These are phyloP conservation scores for Hibiscus tridactylites DNA, from an alignment of 345 rosid genomes.

Conservation along the genomic window DNA sequence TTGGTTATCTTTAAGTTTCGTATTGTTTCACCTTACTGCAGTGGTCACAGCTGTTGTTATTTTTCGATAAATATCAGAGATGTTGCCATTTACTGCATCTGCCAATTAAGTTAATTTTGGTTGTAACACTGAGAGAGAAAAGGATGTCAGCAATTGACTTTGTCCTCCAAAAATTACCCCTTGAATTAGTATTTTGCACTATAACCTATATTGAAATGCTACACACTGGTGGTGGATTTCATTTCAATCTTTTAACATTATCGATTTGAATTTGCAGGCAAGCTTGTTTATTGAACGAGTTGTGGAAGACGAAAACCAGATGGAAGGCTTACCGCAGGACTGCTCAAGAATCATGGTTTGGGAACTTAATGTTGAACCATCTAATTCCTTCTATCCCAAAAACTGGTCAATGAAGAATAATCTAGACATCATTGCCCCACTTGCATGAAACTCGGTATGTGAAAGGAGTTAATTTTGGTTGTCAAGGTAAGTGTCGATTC, in stretches of 20 bases:
- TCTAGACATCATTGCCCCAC: slow-evolving; percentile 27
- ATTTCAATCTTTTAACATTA: not conserved
- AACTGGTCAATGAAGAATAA: slow-evolving; percentile 36
- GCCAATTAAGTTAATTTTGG: too few species aligned
- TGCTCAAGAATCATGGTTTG: slow-evolving; percentile 55
- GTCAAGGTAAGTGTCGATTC: slow-evolving; percentile 8
- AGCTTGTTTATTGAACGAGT: slow-evolving; percentile 45
- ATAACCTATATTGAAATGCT: not conserved
- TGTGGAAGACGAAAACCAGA: slow-evolving; percentile 67
- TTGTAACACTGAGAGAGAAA: too few species aligned
- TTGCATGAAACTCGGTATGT: slow-evolving; percentile 19
- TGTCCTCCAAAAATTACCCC: not conserved
- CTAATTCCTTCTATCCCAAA: slow-evolving; percentile 27
- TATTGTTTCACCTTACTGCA: not conserved
- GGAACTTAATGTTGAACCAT: slow-evolving; percentile 26
- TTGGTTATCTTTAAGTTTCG: not conserved
- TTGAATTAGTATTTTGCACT: not conserved
- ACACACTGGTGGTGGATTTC: not conserved
- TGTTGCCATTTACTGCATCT: too few species aligned
- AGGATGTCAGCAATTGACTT: not conserved
- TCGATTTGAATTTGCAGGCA: slow-evolving; percentile 27
- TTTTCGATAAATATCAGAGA: not conserved
- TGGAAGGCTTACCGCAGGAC: slow-evolving; percentile 44
- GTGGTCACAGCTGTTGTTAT: not conserved
- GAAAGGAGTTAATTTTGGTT: not conserved